phyloP scores from a whole-genome alignment of 148 eudicot species.

The Silene conica region DNA sequence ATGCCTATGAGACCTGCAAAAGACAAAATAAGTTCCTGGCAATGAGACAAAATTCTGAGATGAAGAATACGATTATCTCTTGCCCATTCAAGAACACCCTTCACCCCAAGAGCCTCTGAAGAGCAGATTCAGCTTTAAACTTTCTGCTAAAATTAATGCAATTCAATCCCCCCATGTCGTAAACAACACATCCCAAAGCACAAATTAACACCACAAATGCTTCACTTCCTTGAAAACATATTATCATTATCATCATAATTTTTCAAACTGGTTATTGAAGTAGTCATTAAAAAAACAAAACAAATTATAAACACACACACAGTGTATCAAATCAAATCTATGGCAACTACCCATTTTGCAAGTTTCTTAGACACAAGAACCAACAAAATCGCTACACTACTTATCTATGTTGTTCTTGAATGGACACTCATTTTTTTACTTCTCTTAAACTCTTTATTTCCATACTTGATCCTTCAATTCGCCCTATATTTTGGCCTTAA shows the following conservation, averaged over 20 bases:
- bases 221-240: background rate
- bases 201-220: background rate
- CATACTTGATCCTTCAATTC: slow-evolving; percentile 62
- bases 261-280: background rate
- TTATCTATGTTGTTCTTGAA: slow-evolving; percentile 65
- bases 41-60: too few relatives aligned
- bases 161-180: too few relatives aligned
- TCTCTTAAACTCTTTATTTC: slow-evolving; percentile 69
- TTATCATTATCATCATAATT: background rate
- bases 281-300: too few relatives aligned
- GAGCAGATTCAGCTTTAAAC: too few relatives aligned
- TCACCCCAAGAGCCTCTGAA: too few relatives aligned
- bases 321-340: slow-evolving; percentile 24
- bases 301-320: too few relatives aligned
- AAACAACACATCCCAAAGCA: too few relatives aligned
- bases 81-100: too few relatives aligned
- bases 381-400: slow-evolving; percentile 54
- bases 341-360: slow-evolving; percentile 77
- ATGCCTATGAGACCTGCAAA: too few relatives aligned
- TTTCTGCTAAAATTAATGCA: too few relatives aligned
- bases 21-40: too few relatives aligned
- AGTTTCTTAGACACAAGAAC: slow-evolving; percentile 57
- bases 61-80: too few relatives aligned
- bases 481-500: slow-evolving; percentile 69
- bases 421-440: slow-evolving; percentile 72